Evolutionary conservation across 306 rosid species (phyloP), one percentile per base, ranked within the genome.

Genomic region (Sindora glabra): DNA sequence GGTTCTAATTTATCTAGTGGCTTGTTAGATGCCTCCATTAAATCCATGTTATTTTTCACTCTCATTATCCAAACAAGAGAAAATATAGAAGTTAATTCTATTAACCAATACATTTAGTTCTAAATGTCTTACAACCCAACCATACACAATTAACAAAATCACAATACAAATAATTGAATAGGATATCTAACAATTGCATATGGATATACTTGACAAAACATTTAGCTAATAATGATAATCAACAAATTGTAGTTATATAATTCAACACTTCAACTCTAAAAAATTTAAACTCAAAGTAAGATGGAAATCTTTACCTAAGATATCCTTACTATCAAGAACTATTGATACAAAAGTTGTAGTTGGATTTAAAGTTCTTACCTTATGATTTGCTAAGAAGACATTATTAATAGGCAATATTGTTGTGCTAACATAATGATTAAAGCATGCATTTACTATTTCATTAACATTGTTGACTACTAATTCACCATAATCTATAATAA

Each of bases 11-110:
- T 84, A 79, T 94, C 99, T 97, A 96, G 86, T 7, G 87, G 97
- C 99, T 89, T 89, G 79, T 84, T 78, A 63, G 99, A 70, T 84
- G 99, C 64, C 62, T 55, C 97, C 99, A 92, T 69, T 92, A 94
- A 64, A 92, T 84, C 99, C 99, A 92, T 37, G 97, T 94, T 27
- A 94, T 57, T 34, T 83, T 75, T 86, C 83, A 64, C 87, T 75
- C 62, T 73, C 86, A 4, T 76, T 50, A 33, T 89, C 99, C 67
- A 92, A 26, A 30, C 95, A 90, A 9, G 95, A 95, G 81, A 86
- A 92, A 73, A 94, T 97, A 75, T 92, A 89, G 85, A 89, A 89
- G 39, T 94, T 95, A 26, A 74, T 82, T 37, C 97, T 97, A 1
- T 84, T 79, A 26, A 94, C 75, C 6, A 94, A 71, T 26, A 82